These are phyloP conservation scores for Flaveria linearis DNA, from an alignment of 129 eudicot species.

Conservation along the genomic window DNA sequence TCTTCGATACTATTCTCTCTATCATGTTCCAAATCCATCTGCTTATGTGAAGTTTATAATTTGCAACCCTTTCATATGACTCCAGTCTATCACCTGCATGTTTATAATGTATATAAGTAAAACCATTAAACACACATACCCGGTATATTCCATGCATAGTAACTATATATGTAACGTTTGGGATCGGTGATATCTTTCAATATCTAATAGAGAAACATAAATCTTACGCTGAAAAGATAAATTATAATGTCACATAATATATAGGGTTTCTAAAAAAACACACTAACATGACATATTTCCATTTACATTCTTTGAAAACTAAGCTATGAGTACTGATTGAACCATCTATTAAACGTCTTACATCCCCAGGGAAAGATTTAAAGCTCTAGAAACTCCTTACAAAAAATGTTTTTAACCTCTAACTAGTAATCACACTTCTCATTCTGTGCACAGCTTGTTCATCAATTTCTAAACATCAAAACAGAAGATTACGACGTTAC, in stretches of 20 bases:
- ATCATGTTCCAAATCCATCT: conserved; percentile 13
- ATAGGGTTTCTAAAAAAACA: neutral
- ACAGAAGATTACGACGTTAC: no score
- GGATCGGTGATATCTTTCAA: neutral
- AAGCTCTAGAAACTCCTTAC: neutral
- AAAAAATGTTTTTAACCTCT: no score
- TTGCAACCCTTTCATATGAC: neutral
- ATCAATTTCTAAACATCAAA: no score
- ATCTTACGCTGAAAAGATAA: neutral
- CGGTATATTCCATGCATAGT: no score
- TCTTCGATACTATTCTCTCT: neutral
- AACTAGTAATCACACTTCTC: no score
- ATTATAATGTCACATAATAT: neutral
- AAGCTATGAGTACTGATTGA: neutral
- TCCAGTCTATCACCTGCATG: neutral
- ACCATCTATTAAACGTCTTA: neutral
- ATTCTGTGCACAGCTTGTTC: no score
- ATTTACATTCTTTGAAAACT: neutral
- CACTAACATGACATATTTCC: neutral
- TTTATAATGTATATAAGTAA: neutral
- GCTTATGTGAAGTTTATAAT: neutral
- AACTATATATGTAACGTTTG: no score
- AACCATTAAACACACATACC: no score
- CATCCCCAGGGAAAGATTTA: neutral
- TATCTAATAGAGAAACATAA: neutral